Conservation (phyloP, 768 basidiomycete species). For the Podaxis sp. region DNA sequence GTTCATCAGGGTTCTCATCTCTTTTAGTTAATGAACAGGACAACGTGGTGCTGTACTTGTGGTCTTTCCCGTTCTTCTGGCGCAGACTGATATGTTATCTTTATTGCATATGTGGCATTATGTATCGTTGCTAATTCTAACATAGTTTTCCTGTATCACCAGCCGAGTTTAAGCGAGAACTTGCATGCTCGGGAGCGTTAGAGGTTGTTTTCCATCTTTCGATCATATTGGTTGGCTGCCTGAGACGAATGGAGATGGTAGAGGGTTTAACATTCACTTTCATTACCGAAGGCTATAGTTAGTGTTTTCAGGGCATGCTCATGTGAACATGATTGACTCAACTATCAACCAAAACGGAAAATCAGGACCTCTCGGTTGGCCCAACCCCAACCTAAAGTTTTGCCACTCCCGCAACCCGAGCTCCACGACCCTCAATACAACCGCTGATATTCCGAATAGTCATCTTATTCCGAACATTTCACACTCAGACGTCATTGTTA, state of each 20-base stretch:
- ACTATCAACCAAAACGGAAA: background rate
- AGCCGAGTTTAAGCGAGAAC: background rate
- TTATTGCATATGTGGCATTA: conserved; percentile 5
- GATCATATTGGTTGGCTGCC: background rate
- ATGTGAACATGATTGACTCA: background rate
- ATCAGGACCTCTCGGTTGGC: conserved; percentile 3
- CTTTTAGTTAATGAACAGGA: background rate
- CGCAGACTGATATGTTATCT: background rate
- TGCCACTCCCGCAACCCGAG: background rate
- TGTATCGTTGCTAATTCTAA: background rate
- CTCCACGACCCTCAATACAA: background rate
- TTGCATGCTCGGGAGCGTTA: background rate
- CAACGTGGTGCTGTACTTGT: background rate
- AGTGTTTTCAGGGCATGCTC: background rate
- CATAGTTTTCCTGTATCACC: background rate
- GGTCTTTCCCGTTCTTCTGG: background rate
- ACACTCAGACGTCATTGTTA: conserved; percentile 7
- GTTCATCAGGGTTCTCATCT: background rate
- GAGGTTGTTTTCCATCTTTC: background rate
- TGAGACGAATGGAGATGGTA: background rate
- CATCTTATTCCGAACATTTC: conserved; percentile 7
- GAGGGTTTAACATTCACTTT: background rate
- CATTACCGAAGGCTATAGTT: background rate
- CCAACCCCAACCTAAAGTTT: background rate
- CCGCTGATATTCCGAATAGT: background rate